Evolutionary conservation across 2,329 filamentous ascomycete species (phyloP).

Genomic region (Claviceps citrina): DNA sequence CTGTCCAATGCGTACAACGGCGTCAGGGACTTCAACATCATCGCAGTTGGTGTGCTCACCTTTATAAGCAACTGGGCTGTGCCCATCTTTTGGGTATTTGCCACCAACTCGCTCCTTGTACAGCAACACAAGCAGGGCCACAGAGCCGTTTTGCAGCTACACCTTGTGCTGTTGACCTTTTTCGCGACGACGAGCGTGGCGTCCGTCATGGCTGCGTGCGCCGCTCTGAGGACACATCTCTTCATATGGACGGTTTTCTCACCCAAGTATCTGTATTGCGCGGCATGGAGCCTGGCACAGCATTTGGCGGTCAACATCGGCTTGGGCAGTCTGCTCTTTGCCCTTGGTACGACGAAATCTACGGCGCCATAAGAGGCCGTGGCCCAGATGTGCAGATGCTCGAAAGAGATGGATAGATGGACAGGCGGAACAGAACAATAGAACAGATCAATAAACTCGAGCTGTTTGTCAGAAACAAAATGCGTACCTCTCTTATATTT

Average conservation of each 20-base stretch:
- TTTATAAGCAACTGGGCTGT: slow-evolving; percentile 88
- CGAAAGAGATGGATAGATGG: no score
- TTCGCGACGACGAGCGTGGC: slow-evolving; percentile 51
- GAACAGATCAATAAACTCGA: no score
- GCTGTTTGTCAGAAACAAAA: no score
- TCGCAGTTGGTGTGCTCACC: slow-evolving; percentile 68
- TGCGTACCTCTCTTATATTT: no score
- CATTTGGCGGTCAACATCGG: slow-evolving; percentile 61
- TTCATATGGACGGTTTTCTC: slow-evolving; percentile 99
- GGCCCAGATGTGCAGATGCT: no score
- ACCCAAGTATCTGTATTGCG: slow-evolving; percentile 84
- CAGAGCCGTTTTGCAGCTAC: slow-evolving; percentile 25
- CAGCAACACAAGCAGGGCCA: slow-evolving; percentile 13
- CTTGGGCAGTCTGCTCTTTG: slow-evolving; percentile 42
- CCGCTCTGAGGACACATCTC: slow-evolving; percentile 66
- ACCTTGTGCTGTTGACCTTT: slow-evolving; percentile 51
- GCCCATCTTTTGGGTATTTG: slow-evolving; percentile 71
- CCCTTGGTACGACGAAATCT: slow-evolving; percentile 24
- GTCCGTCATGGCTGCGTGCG: slow-evolving; percentile 81
- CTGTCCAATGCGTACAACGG: slow-evolving; percentile 93
- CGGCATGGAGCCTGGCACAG: slow-evolving; percentile 74
- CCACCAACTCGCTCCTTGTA: slow-evolving; percentile 45
- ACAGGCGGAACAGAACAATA: no score
- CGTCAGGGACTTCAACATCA: slow-evolving; percentile 61
- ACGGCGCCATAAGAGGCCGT: background rate